Evolutionary conservation across 768 basidiomycete species (phyloP).

Genomic region (Leucocoprinus birnbaumii): DNA sequence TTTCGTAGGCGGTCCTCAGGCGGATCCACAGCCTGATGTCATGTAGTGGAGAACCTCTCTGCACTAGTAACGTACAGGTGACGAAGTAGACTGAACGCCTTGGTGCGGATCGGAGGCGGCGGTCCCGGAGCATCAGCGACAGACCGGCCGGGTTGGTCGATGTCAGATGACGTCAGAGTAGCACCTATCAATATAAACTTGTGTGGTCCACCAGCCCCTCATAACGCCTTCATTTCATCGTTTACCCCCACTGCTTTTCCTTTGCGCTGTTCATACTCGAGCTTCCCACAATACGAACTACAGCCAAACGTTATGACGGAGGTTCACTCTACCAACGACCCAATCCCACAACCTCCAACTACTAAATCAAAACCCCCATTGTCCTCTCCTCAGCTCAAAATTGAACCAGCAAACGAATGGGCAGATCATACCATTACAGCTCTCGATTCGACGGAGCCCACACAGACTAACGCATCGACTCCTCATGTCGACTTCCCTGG

Average conservation of each 20-base stretch:
- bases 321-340: neutral
- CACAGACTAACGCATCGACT: neutral
- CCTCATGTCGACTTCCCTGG: slow-evolving; percentile 1
- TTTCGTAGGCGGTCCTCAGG: too few relatives aligned
- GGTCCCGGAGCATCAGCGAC: too few relatives aligned
- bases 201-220: neutral
- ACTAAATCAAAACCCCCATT: neutral
- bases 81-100: too few relatives aligned
- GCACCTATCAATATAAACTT: neutral
- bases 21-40: too few relatives aligned
- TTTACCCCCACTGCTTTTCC: neutral
- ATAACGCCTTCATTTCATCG: neutral
- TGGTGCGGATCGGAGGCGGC: too few relatives aligned
- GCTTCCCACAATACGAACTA: neutral
- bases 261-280: neutral
- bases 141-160: too few relatives aligned
- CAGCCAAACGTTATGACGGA: neutral
- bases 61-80: too few relatives aligned
- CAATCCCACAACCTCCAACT: neutral
- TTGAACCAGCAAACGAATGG: slow-evolving; percentile 5
- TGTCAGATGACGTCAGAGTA: too few relatives aligned
- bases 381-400: neutral
- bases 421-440: neutral
- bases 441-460: neutral
- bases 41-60: too few relatives aligned